Percentiles rank a stretch among this genome's conserved stretches.
Evolutionary conservation across 169 alveolate species (phyloP).

Genomic region (Condylostoma magnum): DNA sequence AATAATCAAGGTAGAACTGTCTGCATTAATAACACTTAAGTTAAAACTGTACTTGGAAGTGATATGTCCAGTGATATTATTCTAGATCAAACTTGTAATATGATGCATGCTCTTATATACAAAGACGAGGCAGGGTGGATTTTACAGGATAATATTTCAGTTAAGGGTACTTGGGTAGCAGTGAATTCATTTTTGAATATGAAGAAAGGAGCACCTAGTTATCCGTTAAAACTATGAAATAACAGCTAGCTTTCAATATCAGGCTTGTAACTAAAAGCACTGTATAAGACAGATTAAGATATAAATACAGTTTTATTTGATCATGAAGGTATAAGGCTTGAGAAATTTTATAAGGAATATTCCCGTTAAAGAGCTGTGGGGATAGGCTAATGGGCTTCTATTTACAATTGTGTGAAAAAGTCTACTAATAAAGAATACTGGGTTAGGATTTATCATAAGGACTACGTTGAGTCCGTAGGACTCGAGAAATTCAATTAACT

Average conservation of each 20-base stretch:
- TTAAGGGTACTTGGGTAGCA: slow-evolving; percentile 11
- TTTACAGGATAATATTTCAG: background rate
- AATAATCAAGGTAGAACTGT: background rate
- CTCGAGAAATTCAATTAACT: background rate
- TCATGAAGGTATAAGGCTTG: too few species aligned
- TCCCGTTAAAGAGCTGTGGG: background rate
- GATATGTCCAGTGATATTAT: background rate
- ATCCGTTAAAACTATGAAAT: slow-evolving; percentile 2
- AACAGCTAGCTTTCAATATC: too few species aligned
- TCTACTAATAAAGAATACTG: background rate
- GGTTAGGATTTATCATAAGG: background rate
- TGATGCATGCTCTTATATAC: slow-evolving; percentile 17
- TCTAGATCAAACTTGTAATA: too few species aligned
- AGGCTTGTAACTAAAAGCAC: too few species aligned
- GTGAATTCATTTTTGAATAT: background rate
- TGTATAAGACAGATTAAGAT: too few species aligned
- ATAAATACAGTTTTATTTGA: too few species aligned
- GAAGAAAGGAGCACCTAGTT: background rate
- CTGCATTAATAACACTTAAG: background rate
- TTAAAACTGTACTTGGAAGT: background rate
- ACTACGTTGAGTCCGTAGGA: background rate
- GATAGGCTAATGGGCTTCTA: background rate
- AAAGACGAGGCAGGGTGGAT: slow-evolving; percentile 10
- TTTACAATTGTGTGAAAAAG: background rate
- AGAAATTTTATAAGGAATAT: too few species aligned